These are phyloP conservation scores for Olyra latifolia DNA, from an alignment of 176 grass and related monocot species.

Conservation along the genomic window DNA sequence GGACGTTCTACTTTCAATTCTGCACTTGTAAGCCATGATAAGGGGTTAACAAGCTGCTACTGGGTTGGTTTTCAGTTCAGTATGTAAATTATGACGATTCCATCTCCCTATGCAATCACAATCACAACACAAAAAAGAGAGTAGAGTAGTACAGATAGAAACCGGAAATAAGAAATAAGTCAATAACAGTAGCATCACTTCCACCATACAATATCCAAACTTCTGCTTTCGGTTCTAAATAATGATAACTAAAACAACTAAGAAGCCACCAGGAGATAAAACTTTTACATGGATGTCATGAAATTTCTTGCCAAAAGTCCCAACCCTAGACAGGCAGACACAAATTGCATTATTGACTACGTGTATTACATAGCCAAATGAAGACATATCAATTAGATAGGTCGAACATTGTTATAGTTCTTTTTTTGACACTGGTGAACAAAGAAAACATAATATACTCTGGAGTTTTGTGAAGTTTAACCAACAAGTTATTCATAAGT, in stretches of 20 bases:
- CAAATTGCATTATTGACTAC: neutral
- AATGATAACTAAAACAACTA: neutral
- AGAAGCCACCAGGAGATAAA: neutral
- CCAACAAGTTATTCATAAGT: neutral
- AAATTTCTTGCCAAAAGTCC: neutral
- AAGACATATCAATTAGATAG: constrained; percentile 5
- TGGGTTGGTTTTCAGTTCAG: neutral
- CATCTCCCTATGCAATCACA: neutral
- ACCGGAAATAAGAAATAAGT: neutral
- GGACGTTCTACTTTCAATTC: too few species aligned
- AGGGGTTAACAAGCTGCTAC: constrained; percentile 5
- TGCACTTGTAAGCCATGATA: constrained; percentile 1
- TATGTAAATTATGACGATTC: neutral
- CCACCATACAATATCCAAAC: constrained; percentile 15
- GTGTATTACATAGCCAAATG: constrained; percentile 8
- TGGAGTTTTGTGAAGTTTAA: constrained; percentile 14
- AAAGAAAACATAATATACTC: neutral
- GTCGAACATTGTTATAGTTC: neutral
- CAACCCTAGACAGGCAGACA: neutral
- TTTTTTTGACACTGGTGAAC: neutral
- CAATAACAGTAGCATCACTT: neutral
- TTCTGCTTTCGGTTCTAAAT: neutral
- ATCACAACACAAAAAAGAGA: neutral
- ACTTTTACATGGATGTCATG: neutral
- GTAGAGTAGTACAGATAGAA: constrained; percentile 1